Evolutionary conservation across 2,329 filamentous ascomycete species (phyloP), one percentile per base, ranked within the genome.

Genomic region (Furcasterigmium sp.): DNA sequence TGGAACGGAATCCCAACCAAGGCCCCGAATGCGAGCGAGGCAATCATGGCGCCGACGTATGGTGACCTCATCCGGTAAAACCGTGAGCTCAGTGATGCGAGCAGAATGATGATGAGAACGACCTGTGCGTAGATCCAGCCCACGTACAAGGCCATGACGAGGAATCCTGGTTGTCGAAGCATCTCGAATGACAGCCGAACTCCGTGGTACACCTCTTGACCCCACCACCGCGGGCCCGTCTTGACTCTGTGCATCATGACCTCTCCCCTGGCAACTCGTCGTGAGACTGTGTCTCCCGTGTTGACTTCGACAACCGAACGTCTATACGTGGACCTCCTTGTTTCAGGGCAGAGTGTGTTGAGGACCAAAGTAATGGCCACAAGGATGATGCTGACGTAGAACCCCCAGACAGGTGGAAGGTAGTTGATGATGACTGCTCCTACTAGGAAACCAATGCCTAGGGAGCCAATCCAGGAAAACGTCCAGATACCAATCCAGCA

Each of bases 401-500:
- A 87, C 0, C 86, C 86, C 84, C 83, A 90, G 2, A 77, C 75
- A 2, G 86, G 84, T 41, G 75, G 73, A 26, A 82, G 60, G 9
- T 59, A 62, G 49, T 83, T 77, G 52, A 90, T 87, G 52, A 90
- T 77, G 29, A 73, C 65, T 10, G 85, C 84, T 4, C 87, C 87
- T 30, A 87, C 68, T 45, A 86, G 65, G 55, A 90, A 91, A 0
- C 87, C 86, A 29, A 88, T 57, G 1, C 80, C 78, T 18, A 90
- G 70, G 18, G 84, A 87, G 6, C 82, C 84, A 53, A 87, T 80
- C 61, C 79, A 86, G 57, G 84, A 87, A 80, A 83, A 91, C 1
- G 83, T 82, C 84, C 85, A 90, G 43, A 86, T 72, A 2, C 84
- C 84, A 9, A 89, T 70, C 87, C 86, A 91, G n/a, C 86, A 67